Percentiles rank a stretch among this genome's conserved stretches.
Evolutionary conservation across 1,139 yeast genomes (phyloP).

Genomic region (Kurtzmaniella quercitrusa): DNA sequence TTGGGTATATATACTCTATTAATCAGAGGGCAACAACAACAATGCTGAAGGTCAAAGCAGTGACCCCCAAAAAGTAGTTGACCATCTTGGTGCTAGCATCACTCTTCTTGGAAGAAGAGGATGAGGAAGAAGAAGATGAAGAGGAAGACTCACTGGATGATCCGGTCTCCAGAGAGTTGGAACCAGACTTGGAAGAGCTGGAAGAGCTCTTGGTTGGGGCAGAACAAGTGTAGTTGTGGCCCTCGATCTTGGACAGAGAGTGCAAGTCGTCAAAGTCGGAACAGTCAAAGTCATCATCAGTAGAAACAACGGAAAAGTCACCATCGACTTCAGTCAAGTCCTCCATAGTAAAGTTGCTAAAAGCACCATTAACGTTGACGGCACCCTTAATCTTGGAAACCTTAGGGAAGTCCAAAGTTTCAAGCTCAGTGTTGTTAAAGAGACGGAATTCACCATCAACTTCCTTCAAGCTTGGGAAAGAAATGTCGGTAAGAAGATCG

Average conservation of each 20-base stretch:
- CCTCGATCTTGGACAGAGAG: slow-evolving; percentile 33
- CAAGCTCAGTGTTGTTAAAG: slow-evolving; percentile 41
- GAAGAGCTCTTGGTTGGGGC: slow-evolving; percentile 23
- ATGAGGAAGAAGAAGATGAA: slow-evolving; percentile 11
- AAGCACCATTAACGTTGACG: slow-evolving; percentile 36
- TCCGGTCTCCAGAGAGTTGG: slow-evolving; percentile 12
- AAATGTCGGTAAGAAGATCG: slow-evolving; percentile 33
- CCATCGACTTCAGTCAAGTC: slow-evolving; percentile 39
- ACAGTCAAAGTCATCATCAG: slow-evolving; percentile 40
- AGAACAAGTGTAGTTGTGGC: slow-evolving; percentile 44
- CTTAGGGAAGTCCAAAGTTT: slow-evolving; percentile 28
- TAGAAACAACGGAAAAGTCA: slow-evolving; percentile 37
- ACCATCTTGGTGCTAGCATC: slow-evolving; percentile 15
- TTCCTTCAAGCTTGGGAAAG: slow-evolving; percentile 25
- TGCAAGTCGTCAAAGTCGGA: slow-evolving; percentile 30
- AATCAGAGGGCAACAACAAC: slow-evolving; percentile 18
- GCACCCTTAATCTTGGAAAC: slow-evolving; percentile 42
- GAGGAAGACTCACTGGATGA: slow-evolving; percentile 15
- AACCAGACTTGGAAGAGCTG: slow-evolving; percentile 10
- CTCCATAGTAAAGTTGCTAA: slow-evolving; percentile 38
- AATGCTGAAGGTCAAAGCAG: slow-evolving; percentile 18
- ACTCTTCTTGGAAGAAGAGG: slow-evolving; percentile 14
- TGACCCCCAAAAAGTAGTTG: slow-evolving; percentile 14
- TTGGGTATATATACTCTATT: not conserved
- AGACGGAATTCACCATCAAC: slow-evolving; percentile 44